Conservation (phyloP, 441 rosid species). For the Aleurites moluccanus region DNA sequence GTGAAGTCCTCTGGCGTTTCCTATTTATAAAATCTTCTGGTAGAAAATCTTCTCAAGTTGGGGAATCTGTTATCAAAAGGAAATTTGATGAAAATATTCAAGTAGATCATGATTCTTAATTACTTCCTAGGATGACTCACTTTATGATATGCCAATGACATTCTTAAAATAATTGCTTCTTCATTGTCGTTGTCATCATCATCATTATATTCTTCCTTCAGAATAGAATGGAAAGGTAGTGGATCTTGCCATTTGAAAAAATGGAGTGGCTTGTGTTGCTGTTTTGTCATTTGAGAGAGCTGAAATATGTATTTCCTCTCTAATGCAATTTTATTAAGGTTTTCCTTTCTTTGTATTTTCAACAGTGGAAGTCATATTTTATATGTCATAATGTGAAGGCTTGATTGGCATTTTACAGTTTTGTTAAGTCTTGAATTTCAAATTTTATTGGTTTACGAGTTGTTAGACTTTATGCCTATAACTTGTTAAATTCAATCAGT, state of each 20-base stretch:
- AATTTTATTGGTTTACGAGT: not conserved
- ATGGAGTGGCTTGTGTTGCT: not conserved
- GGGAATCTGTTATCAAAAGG: not conserved
- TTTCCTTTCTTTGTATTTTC: not conserved
- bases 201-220: not conserved
- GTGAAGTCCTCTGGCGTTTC: not conserved
- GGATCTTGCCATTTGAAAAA: not conserved
- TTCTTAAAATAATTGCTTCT: not conserved
- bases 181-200: not conserved
- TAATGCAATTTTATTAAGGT: not conserved
- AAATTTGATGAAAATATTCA: not conserved
- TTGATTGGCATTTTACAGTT: not conserved
- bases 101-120: not conserved
- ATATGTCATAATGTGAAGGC: not conserved
- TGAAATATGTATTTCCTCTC: not conserved
- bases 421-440: not conserved
- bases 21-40: not conserved
- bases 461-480: too few relatives aligned
- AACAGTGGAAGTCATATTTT: not conserved
- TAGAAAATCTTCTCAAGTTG: slow-evolving; percentile 12
- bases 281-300: not conserved
- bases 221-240: not conserved
- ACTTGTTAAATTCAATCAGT: too few relatives aligned
- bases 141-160: not conserved
- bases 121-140: not conserved